A percentile compares a stretch with the other conserved stretches of the same genome.
Conservation (phyloP, 2,329 filamentous ascomycete species). For the Colletotrichum orchidophilum region DNA sequence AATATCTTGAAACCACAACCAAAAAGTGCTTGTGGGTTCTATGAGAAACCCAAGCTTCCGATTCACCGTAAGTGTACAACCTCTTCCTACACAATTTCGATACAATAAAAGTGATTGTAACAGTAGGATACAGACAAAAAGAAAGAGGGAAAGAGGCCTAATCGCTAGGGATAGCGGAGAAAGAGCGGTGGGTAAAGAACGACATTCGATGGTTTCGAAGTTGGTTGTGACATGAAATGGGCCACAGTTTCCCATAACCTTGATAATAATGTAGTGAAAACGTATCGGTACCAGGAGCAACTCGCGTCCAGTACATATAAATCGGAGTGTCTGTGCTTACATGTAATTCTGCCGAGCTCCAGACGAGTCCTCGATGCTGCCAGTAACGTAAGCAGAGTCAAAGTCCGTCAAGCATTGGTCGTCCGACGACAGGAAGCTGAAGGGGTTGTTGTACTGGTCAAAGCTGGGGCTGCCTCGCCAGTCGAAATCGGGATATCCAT, state of each 20-base stretch:
- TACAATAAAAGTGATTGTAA: not conserved
- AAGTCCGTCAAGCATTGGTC: not conserved
- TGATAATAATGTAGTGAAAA: not conserved
- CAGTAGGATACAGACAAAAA: not conserved
- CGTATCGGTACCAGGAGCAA: not conserved
- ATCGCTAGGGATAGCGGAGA: not conserved
- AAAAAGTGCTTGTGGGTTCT: too few relatives aligned
- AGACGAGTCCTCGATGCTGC: constrained; percentile 36
- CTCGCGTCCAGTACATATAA: not conserved
- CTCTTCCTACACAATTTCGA: not conserved
- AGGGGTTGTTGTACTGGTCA: not conserved
- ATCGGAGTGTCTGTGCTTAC: constrained; percentile 54
- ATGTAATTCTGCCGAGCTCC: constrained; percentile 56
- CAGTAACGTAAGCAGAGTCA: not conserved
- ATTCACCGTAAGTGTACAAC: not conserved
- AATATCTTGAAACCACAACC: too few relatives aligned
- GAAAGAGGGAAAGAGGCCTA: not conserved
- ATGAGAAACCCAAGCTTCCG: not conserved
- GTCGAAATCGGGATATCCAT: not conserved
- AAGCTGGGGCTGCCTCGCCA: not conserved
- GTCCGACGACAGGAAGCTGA: not conserved
- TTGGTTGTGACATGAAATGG: not conserved
- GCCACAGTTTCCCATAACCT: not conserved
- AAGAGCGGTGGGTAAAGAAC: not conserved
- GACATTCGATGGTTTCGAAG: not conserved